phyloP scores from a whole-genome alignment of 441 rosid species.

The Lepidium campestre region DNA sequence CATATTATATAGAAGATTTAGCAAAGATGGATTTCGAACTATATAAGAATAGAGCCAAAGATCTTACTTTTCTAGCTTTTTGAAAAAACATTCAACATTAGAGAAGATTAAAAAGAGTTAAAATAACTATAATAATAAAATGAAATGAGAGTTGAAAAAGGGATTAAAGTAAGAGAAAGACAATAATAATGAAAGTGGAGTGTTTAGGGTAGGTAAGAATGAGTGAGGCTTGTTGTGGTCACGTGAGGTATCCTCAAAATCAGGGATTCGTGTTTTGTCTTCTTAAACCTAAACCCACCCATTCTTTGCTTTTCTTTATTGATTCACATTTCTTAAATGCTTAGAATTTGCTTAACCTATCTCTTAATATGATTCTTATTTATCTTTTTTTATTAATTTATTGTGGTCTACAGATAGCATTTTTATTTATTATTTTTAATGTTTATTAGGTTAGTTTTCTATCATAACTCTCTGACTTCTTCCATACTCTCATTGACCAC shows the following conservation, averaged over 20 bases:
- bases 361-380: not conserved
- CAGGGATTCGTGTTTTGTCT: conserved; percentile 50
- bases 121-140: not conserved
- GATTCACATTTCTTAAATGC: not conserved
- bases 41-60: too few relatives aligned
- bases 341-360: conserved; percentile 2
- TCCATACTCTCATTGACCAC: not conserved
- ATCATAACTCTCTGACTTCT: not conserved
- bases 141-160: not conserved
- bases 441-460: not conserved
- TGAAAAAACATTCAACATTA: not conserved
- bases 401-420: too few relatives aligned
- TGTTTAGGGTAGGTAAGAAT: conserved; percentile 26
- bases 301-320: conserved; percentile 12
- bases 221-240: conserved; percentile 37
- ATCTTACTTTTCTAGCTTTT: too few relatives aligned
- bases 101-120: not conserved
- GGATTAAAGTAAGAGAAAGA: not conserved
- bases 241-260: conserved; percentile 81
- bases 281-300: conserved; percentile 27
- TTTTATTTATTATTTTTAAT: not conserved
- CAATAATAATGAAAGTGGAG: not conserved
- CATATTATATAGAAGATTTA: too few relatives aligned
- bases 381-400: not conserved
- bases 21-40: too few relatives aligned